Conservation (phyloP, 2,329 filamentous ascomycete species). For the Clonostachys rhizophaga region DNA sequence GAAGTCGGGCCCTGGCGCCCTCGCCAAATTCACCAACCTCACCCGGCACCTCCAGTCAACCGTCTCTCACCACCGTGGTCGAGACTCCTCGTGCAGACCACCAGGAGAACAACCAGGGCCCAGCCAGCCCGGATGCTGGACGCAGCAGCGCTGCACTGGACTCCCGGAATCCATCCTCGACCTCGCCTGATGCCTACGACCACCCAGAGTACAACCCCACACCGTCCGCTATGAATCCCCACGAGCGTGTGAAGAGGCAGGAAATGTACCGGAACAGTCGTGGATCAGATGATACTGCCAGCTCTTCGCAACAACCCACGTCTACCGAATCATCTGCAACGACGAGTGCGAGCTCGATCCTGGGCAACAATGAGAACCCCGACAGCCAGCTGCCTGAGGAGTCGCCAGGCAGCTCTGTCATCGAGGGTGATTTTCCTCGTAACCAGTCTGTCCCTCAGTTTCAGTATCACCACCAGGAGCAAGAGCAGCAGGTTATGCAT, state of each 20-base stretch:
- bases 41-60: no score
- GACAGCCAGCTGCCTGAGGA: conserved; percentile 37
- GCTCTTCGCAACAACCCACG: conserved; percentile 38
- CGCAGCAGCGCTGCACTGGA: conserved; percentile 8
- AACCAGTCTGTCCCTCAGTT: conserved; percentile 48
- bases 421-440: conserved; percentile 34
- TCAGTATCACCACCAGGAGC: conserved; percentile 58
- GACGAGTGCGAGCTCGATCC: conserved; percentile 53
- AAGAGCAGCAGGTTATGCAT: conserved; percentile 28
- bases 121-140: conserved; percentile 5
- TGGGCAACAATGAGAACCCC: conserved; percentile 39
- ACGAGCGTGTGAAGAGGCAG: conserved; percentile 20
- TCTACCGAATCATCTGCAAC: conserved; percentile 48
- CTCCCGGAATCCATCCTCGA: conserved; percentile 6
- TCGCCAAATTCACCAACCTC: not conserved
- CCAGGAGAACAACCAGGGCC: conserved; percentile 1
- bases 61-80: no score
- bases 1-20: conserved; percentile 5
- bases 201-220: not conserved
- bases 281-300: conserved; percentile 45
- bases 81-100: not conserved
- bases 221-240: conserved; percentile 17
- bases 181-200: conserved; percentile 5
- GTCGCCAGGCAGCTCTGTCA: conserved; percentile 45
- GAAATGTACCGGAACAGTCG: conserved; percentile 42